Evolutionary conservation across 2,329 filamentous ascomycete species (phyloP).

Genomic region (Ascochyta viciae-villosae): DNA sequence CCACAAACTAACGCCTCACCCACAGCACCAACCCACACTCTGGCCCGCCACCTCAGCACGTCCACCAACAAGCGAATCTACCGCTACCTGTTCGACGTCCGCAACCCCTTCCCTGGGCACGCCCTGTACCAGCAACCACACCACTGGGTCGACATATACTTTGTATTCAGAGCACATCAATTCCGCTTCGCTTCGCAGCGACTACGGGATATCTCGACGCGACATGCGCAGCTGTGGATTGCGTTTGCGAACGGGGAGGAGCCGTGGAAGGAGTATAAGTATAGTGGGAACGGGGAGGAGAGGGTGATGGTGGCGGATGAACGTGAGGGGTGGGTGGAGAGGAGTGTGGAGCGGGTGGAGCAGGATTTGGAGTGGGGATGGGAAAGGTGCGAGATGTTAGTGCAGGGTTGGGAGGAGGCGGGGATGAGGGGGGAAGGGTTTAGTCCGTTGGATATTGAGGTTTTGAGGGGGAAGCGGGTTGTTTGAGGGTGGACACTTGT

Average conservation of each 20-base stretch:
- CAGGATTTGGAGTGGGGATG: conserved; percentile 18
- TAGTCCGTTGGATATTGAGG: conserved; percentile 18
- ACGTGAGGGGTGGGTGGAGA: conserved; percentile 30
- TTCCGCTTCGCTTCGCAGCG: conserved; percentile 24
- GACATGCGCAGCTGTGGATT: conserved; percentile 32
- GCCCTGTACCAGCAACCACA: conserved; percentile 31
- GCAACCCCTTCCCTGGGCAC: conserved; percentile 35
- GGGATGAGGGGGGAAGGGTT: conserved; percentile 17
- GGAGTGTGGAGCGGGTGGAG: conserved; percentile 23
- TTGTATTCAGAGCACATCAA: conserved; percentile 32
- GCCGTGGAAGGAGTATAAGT: conserved; percentile 30
- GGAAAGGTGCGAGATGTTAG: conserved; percentile 22
- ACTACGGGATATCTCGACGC: conserved; percentile 28
- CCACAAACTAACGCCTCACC: too few relatives aligned
- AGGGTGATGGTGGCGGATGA: conserved; percentile 33
- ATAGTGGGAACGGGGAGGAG: conserved; percentile 15
- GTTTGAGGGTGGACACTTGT: background rate
- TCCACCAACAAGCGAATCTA: conserved; percentile 27
- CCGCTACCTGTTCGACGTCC: conserved; percentile 37
- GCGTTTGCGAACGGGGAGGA: conserved; percentile 27
- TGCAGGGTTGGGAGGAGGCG: conserved; percentile 18
- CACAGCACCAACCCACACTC: conserved; percentile 23
- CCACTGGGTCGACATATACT: conserved; percentile 42
- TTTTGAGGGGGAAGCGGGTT: conserved; percentile 15
- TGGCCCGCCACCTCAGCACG: conserved; percentile 18